These are phyloP conservation scores for Penicillium bialowiezense DNA, from an alignment of 495 filamentous ascomycete species.

Conservation along the genomic window DNA sequence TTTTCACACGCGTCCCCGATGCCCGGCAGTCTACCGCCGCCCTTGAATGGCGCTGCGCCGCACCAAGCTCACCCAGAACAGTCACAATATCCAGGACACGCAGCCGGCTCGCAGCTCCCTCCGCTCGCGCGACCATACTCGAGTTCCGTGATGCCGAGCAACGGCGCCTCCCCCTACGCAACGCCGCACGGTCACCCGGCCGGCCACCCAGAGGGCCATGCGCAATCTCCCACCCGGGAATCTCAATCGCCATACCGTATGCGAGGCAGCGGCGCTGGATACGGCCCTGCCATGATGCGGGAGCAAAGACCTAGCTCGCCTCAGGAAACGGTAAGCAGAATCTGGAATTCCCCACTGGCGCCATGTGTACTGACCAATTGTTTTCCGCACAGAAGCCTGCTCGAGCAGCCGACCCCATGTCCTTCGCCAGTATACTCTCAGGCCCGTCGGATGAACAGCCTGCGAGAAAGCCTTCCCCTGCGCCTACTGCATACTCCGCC, in stretches of 20 bases:
- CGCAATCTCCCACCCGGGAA: conserved; percentile 43
- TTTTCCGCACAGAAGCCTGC: conserved; percentile 52
- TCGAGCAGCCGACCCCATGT: conserved; percentile 80
- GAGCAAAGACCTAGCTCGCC: conserved; percentile 35
- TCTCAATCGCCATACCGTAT: conserved; percentile 37
- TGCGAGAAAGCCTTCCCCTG: conserved; percentile 40
- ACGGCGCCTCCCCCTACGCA: conserved; percentile 40
- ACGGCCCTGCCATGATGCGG: conserved; percentile 27
- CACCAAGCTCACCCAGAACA: conserved; percentile 41
- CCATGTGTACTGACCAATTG: neutral
- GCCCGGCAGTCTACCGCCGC: conserved; percentile 48
- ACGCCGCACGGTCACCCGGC: conserved; percentile 48
- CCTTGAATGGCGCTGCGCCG: conserved; percentile 50
- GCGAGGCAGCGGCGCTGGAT: conserved; percentile 32
- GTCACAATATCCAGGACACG: conserved; percentile 45
- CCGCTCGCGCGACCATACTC: conserved; percentile 43
- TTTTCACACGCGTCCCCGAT: conserved; percentile 50
- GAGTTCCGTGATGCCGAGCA: conserved; percentile 34
- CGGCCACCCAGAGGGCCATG: conserved; percentile 39
- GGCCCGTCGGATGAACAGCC: conserved; percentile 61
- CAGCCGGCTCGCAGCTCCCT: conserved; percentile 32
- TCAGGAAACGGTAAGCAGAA: conserved; percentile 37
- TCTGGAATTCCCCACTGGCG: neutral
- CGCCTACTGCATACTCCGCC: conserved; percentile 22
- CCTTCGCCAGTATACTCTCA: conserved; percentile 85